Conservation (phyloP, 805 yeast genomes). For the Candida nonsorbophila region DNA sequence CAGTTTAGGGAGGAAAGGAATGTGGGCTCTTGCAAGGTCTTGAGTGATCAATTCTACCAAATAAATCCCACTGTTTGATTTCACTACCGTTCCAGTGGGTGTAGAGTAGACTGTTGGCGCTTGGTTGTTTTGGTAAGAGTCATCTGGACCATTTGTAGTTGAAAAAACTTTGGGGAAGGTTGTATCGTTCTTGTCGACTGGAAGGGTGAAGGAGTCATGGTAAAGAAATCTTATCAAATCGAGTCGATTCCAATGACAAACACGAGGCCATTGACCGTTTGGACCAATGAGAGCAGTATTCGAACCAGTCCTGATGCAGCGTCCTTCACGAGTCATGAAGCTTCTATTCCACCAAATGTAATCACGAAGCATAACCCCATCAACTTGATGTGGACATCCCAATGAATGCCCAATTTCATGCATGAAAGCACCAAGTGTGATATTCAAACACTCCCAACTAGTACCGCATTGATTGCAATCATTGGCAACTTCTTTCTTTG, state of each 20-base stretch:
- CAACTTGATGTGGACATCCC: conserved; percentile 88
- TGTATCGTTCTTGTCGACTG: conserved; percentile 41
- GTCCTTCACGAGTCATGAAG: conserved; percentile 66
- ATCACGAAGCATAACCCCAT: conserved; percentile 88
- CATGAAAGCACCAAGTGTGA: conserved; percentile 89
- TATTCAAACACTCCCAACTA: conserved; percentile 82
- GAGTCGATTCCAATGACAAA: conserved; percentile 83
- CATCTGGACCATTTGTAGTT: conserved; percentile 18
- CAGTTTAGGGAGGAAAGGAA: conserved; percentile 55
- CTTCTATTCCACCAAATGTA: conserved; percentile 77
- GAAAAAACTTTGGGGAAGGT: conserved; percentile 31
- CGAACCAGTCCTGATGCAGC: conserved; percentile 48
- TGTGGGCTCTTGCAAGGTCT: conserved; percentile 47
- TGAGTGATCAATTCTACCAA: conserved; percentile 66
- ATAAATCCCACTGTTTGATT: conserved; percentile 64
- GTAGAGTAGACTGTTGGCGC: conserved; percentile 18
- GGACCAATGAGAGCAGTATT: conserved; percentile 37
- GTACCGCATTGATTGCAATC: conserved; percentile 82
- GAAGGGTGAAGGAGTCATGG: conserved; percentile 76
- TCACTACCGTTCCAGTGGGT: conserved; percentile 27
- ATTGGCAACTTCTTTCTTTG: conserved; percentile 75
- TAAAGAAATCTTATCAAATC: conserved; percentile 73
- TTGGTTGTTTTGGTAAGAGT: conserved; percentile 8
- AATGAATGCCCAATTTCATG: conserved; percentile 91
- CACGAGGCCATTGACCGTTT: conserved; percentile 44